These are phyloP conservation scores for Lentinula sp. DNA, from an alignment of 768 basidiomycete genomes.

Conservation along the genomic window DNA sequence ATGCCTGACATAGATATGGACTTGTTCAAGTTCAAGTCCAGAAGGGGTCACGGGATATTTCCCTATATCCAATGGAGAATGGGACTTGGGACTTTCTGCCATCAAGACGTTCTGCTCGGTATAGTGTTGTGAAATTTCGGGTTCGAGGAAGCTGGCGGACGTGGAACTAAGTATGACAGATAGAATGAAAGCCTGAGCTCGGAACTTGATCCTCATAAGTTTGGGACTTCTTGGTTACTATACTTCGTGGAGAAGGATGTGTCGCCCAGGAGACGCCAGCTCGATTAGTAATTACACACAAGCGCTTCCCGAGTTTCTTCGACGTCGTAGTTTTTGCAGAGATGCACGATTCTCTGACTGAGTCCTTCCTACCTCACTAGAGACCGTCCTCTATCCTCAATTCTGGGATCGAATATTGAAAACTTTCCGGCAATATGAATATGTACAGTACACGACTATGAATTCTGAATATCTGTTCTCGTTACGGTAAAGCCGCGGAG, in stretches of 20 bases:
- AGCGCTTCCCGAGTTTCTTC: too few relatives aligned
- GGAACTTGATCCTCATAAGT: background rate
- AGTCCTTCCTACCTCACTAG: too few relatives aligned
- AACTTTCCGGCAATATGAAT: too few relatives aligned
- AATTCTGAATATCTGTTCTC: background rate
- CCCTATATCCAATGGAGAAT: slow-evolving; percentile 51
- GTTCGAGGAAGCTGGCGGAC: background rate
- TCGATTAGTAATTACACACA: too few relatives aligned
- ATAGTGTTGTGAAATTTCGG: background rate
- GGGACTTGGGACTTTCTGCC: slow-evolving; percentile 29
- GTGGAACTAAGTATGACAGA: background rate
- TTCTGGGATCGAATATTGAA: too few relatives aligned
- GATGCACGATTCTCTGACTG: too few relatives aligned
- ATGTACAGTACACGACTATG: too few relatives aligned
- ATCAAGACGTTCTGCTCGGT: slow-evolving; percentile 24
- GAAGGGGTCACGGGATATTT: slow-evolving; percentile 54
- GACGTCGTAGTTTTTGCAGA: too few relatives aligned
- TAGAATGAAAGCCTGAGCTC: background rate
- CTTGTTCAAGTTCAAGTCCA: slow-evolving; percentile 57
- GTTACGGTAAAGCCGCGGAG: background rate
- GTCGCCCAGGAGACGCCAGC: background rate
- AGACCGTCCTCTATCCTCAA: too few relatives aligned
- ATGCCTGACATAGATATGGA: slow-evolving; percentile 71
- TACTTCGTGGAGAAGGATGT: background rate
- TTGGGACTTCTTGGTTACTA: background rate